These are phyloP conservation scores for Suillus spraguei DNA, from an alignment of 768 basidiomycete species.

Conservation along the genomic window DNA sequence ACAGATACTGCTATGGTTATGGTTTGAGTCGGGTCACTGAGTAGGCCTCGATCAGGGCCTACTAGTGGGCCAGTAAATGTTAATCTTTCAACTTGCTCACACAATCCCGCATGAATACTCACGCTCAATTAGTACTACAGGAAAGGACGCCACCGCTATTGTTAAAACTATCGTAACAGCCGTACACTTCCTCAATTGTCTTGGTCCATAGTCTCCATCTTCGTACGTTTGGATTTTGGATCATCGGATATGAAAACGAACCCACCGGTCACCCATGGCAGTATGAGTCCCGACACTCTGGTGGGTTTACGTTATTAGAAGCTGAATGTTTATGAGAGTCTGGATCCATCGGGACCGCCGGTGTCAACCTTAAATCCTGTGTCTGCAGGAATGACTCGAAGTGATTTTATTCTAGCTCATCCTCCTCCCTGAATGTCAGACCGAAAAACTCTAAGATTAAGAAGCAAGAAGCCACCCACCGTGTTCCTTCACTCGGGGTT, in stretches of 20 bases:
- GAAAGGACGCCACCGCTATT: neutral
- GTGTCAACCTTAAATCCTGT: neutral
- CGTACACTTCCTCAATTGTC: too few species aligned
- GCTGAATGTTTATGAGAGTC: neutral
- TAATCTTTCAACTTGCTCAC: neutral
- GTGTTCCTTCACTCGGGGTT: neutral
- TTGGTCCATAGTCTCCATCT: neutral
- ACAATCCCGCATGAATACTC: neutral
- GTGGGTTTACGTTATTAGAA: neutral
- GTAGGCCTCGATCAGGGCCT: neutral
- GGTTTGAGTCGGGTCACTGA: too few species aligned
- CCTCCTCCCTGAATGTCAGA: neutral
- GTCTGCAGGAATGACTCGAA: neutral
- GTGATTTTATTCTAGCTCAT: neutral
- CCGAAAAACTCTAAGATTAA: neutral
- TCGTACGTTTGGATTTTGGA: neutral
- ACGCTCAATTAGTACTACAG: too few species aligned
- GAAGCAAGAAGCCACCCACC: neutral
- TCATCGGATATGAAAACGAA: too few species aligned
- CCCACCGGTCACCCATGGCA: neutral
- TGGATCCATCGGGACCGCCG: neutral
- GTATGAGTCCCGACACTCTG: neutral
- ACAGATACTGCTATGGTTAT: neutral
- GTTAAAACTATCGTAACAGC: slow-evolving; percentile 4
- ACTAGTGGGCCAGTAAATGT: neutral